A percentile compares a stretch with the other conserved stretches of the same genome.
Evolutionary conservation across 176 grass and related monocot species (phyloP).

Genomic region (Bolboschoenus planiculmis): DNA sequence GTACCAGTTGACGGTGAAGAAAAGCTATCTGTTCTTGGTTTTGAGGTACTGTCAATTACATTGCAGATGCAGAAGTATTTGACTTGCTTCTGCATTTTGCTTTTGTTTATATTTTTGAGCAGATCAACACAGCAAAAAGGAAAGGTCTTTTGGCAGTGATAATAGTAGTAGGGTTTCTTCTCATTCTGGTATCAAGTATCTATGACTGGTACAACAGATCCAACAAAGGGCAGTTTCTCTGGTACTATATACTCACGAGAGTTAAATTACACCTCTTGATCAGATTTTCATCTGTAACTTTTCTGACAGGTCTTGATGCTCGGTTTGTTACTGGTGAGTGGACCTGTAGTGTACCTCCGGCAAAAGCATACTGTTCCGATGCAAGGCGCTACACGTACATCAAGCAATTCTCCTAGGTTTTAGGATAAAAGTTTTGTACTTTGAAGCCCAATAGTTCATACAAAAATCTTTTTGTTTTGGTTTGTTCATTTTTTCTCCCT

Average conservation of each 20-base stretch:
- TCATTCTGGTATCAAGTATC: neutral
- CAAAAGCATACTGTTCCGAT: constrained; percentile 35
- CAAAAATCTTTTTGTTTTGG: neutral
- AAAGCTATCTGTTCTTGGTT: constrained; percentile 77
- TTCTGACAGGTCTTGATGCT: constrained; percentile 60
- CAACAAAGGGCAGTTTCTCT: neutral
- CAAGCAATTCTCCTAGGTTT: constrained; percentile 64
- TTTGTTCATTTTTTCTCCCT: neutral
- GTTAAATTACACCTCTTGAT: neutral
- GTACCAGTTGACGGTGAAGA: constrained; percentile 62
- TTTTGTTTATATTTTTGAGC: neutral
- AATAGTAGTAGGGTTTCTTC: neutral
- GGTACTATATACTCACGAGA: neutral
- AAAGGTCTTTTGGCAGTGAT: neutral
- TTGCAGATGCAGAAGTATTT: neutral
- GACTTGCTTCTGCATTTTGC: neutral
- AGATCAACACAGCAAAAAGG: neutral
- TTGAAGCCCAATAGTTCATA: neutral
- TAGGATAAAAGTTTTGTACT: constrained; percentile 25
- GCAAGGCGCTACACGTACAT: constrained; percentile 62
- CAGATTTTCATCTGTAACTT: neutral
- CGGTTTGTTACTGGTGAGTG: constrained; percentile 69
- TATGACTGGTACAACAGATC: neutral
- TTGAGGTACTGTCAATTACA: constrained; percentile 57
- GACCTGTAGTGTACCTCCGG: constrained; percentile 63